Conservation (phyloP, 768 basidiomycete species). For the Nevesoporus exiguus region DNA sequence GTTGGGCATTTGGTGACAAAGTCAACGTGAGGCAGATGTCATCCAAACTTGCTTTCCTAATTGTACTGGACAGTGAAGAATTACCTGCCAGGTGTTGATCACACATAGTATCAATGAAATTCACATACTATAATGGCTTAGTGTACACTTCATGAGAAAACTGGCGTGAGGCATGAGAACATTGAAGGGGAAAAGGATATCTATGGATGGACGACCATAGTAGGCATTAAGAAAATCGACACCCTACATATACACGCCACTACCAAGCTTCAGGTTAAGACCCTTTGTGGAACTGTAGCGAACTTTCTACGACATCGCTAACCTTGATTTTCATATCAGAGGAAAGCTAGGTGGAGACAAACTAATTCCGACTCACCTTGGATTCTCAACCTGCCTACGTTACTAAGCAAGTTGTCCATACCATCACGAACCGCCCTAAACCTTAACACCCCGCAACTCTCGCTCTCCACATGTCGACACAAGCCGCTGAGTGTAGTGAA, state of each 20-base stretch:
- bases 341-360: neutral
- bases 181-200: slow-evolving; percentile 8
- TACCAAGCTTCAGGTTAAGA: slow-evolving; percentile 6
- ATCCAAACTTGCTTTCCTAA: neutral
- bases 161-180: slow-evolving; percentile 13
- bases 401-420: slow-evolving; percentile 36
- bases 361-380: slow-evolving; percentile 6
- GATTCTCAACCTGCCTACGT: slow-evolving; percentile 15
- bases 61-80: neutral
- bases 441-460: slow-evolving; percentile 50
- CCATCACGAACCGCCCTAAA: slow-evolving; percentile 30
- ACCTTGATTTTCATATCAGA: slow-evolving; percentile 17
- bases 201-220: slow-evolving; percentile 24
- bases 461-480: slow-evolving; percentile 65
- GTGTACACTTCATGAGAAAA: slow-evolving; percentile 6
- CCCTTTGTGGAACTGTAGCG: slow-evolving; percentile 17
- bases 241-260: slow-evolving; percentile 16
- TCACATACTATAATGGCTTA: slow-evolving; percentile 2
- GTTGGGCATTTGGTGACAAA: slow-evolving; percentile 12
- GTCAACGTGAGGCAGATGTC: slow-evolving; percentile 15
- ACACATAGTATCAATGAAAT: slow-evolving; percentile 11
- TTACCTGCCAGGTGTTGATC: slow-evolving; percentile 9
- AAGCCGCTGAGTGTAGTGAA: slow-evolving; percentile 57
- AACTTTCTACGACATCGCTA: slow-evolving; percentile 23
- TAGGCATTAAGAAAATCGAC: neutral